Percentiles rank a stretch among this genome's conserved stretches.
Conservation (phyloP, 768 basidiomycete genomes). For the Trametes sanguinea region DNA sequence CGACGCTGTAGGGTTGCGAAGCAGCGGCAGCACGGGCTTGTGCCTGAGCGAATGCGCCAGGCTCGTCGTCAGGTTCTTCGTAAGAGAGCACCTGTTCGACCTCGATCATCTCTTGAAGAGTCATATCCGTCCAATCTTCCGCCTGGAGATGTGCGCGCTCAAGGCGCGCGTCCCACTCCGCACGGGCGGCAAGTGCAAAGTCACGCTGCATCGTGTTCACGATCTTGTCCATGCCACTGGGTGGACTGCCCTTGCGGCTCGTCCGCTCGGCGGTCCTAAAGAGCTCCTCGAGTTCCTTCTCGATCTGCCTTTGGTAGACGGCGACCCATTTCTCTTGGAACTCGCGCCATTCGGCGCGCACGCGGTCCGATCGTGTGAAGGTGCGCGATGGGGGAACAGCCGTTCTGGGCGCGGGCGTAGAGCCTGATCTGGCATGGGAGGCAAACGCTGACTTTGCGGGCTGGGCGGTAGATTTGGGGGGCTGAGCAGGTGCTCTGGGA, state of each 20-base stretch:
- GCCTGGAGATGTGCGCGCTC: conserved; percentile 15
- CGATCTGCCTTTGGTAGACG: conserved; percentile 10
- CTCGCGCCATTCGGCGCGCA: conserved; percentile 14
- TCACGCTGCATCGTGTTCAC: conserved; percentile 14
- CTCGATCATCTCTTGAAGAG: conserved; percentile 12
- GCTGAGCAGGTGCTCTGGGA: conserved; percentile 4
- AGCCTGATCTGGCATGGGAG: background rate
- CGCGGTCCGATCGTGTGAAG: conserved; percentile 16
- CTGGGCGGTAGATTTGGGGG: conserved; percentile 13
- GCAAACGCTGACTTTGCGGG: conserved; percentile 7
- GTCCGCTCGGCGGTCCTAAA: conserved; percentile 10
- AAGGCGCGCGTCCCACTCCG: conserved; percentile 21
- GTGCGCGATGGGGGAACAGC: conserved; percentile 9
- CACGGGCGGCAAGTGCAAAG: conserved; percentile 15
- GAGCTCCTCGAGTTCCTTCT: conserved; percentile 8
- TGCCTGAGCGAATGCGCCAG: background rate
- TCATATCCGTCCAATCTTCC: conserved; percentile 24
- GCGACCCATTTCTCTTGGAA: conserved; percentile 18
- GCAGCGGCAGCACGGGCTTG: background rate
- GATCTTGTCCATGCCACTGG: conserved; percentile 8
- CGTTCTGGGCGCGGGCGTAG: background rate
- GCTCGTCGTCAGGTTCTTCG: conserved; percentile 14
- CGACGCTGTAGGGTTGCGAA: background rate
- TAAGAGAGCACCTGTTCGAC: conserved; percentile 20
- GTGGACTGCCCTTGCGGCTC: conserved; percentile 5